These are phyloP conservation scores for Yarrowia alimentaria DNA, from an alignment of 805 yeast genomes.

Conservation along the genomic window DNA sequence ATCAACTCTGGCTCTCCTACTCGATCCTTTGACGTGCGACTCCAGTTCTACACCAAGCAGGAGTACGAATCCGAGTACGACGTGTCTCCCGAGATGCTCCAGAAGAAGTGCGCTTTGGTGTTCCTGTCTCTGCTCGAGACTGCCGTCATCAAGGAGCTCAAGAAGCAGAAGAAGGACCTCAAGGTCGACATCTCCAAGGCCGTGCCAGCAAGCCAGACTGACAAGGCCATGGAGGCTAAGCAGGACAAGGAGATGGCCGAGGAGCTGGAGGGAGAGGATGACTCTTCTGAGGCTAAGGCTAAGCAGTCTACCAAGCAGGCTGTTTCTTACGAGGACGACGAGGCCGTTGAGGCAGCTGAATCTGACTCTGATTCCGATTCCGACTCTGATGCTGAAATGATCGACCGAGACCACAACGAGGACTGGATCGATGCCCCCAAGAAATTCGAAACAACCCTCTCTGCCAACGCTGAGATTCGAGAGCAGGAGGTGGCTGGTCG, in stretches of 20 bases:
- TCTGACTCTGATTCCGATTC: conserved; percentile 45
- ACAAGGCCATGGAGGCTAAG: conserved; percentile 40
- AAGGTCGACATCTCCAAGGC: conserved; percentile 43
- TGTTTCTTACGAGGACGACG: conserved; percentile 91
- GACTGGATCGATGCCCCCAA: too few relatives aligned
- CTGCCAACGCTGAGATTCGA: too few relatives aligned
- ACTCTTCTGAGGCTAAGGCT: conserved; percentile 59
- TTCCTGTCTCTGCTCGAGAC: conserved; percentile 72
- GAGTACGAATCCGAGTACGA: conserved; percentile 90
- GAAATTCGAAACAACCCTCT: too few relatives aligned
- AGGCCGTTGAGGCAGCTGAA: conserved; percentile 43
- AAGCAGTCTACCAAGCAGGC: conserved; percentile 73
- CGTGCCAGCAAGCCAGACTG: too few relatives aligned
- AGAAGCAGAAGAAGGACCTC: too few relatives aligned
- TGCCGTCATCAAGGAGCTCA: conserved; percentile 75
- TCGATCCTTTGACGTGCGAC: conserved; percentile 71
- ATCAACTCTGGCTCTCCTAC: conserved; percentile 42
- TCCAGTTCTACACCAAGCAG: conserved; percentile 68
- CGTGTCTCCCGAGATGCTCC: conserved; percentile 75
- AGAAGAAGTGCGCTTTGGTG: conserved; percentile 57
- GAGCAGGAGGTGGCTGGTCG: too few relatives aligned
- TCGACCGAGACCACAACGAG: conserved; percentile 43
- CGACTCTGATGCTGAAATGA: conserved; percentile 29
- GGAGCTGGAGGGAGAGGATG: too few relatives aligned
- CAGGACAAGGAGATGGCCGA: conserved; percentile 55